Percentiles rank a stretch among this genome's conserved stretches.
Conservation (phyloP, 2,329 filamentous ascomycete species). For the Talaromyces sp. region DNA sequence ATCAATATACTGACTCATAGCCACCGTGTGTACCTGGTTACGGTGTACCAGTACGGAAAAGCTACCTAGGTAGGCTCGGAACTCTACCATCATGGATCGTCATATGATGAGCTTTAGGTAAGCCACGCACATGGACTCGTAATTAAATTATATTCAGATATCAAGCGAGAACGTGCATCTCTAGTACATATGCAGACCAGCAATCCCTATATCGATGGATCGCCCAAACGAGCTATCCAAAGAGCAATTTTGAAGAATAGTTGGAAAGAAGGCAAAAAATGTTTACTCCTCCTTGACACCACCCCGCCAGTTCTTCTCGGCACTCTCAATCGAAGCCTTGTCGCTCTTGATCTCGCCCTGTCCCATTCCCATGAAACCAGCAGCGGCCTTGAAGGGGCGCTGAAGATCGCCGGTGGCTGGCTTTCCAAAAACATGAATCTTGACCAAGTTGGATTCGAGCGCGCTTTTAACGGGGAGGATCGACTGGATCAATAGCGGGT, state of each 20-base stretch:
- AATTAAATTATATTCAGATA: neutral
- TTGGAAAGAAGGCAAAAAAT: neutral
- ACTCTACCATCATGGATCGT: neutral
- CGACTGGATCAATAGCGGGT: constrained; percentile 96
- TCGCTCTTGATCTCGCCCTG: constrained; percentile 76
- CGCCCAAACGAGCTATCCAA: neutral
- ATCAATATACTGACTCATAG: neutral
- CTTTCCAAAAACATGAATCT: constrained; percentile 88
- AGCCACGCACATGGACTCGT: no score
- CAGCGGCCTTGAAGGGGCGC: constrained; percentile 86
- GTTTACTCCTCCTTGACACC: constrained; percentile 51
- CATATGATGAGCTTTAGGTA: no score
- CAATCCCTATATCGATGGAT: neutral
- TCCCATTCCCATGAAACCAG: constrained; percentile 76
- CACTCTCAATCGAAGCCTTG: constrained; percentile 66
- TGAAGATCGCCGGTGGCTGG: constrained; percentile 86
- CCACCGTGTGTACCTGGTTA: neutral
- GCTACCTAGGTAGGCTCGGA: neutral
- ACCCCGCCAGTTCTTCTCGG: constrained; percentile 49
- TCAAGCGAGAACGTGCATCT: neutral
- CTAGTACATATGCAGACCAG: neutral
- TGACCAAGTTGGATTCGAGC: constrained; percentile 91
- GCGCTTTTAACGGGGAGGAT: constrained; percentile 97
- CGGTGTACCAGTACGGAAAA: neutral
- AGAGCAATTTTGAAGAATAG: neutral